Evolutionary conservation across 1,284 basidiomycete species (phyloP).

Genomic region (Waitea zeae): DNA sequence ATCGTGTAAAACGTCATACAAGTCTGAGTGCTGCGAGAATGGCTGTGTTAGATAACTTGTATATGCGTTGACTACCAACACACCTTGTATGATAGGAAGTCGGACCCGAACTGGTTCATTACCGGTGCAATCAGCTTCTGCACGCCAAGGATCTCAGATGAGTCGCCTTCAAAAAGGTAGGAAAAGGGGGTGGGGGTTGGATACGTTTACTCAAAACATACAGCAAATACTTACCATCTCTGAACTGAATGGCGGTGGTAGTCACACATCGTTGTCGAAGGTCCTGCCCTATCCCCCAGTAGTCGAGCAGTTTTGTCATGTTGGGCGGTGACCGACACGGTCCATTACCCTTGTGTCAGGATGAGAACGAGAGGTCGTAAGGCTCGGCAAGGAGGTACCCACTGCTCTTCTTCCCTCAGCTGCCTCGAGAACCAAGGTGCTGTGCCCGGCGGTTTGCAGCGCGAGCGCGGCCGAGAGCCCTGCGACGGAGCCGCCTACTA

Average conservation of each 20-base stretch:
- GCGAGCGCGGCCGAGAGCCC: slow-evolving; percentile 38
- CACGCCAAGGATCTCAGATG: not conserved
- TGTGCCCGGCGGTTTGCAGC: slow-evolving; percentile 34
- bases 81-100: slow-evolving; percentile 2
- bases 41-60: too few species aligned
- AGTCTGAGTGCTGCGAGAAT: slow-evolving; percentile 1
- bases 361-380: not conserved
- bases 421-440: slow-evolving; percentile 33
- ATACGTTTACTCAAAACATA: too few species aligned
- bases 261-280: slow-evolving; percentile 9
- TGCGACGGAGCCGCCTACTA: slow-evolving; percentile 12
- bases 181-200: not conserved
- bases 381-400: slow-evolving; percentile 6
- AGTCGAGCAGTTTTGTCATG: slow-evolving; percentile 32
- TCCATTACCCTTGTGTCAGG: slow-evolving; percentile 10
- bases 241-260: slow-evolving; percentile 1
- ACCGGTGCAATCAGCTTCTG: not conserved
- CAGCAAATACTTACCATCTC: not conserved
- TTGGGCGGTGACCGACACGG: slow-evolving; percentile 37
- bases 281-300: slow-evolving; percentile 31
- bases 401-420: slow-evolving; percentile 18
- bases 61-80: too few species aligned
- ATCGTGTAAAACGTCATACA: not conserved
- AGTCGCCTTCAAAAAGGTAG: not conserved
- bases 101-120: slow-evolving; percentile 1